A percentile compares a stretch with the other conserved stretches of the same genome.
Conservation (phyloP, 2,329 filamentous ascomycete genomes). For the Ceratocystis huliohia region DNA sequence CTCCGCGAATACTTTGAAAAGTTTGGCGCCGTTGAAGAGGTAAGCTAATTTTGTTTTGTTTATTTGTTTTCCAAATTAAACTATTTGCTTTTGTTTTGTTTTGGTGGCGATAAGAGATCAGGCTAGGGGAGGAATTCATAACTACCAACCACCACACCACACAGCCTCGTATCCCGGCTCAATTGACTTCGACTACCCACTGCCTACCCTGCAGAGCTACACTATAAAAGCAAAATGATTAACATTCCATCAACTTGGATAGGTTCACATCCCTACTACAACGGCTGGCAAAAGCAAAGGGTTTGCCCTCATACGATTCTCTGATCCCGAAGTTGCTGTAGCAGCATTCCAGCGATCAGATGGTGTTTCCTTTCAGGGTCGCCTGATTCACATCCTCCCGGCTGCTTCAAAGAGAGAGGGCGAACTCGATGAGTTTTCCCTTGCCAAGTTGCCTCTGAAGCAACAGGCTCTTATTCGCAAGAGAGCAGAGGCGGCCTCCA, state of each 20-base stretch:
- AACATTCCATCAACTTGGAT: constrained; percentile 24
- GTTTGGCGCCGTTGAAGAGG: constrained; percentile 74
- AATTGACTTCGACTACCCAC: not conserved
- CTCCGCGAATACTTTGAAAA: constrained; percentile 57
- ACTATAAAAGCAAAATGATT: constrained; percentile 9
- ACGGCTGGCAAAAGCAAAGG: constrained; percentile 68
- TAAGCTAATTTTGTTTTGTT: constrained; percentile 41
- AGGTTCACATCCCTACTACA: constrained; percentile 80
- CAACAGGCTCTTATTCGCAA: constrained; percentile 85
- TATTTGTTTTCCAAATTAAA: not conserved
- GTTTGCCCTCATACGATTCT: constrained; percentile 75
- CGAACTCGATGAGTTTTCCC: constrained; percentile 72
- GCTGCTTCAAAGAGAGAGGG: constrained; percentile 69
- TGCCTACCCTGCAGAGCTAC: too few relatives aligned
- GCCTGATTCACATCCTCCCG: constrained; percentile 79
- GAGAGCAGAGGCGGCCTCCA: constrained; percentile 64
- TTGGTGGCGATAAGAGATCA: not conserved
- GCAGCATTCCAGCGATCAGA: constrained; percentile 70
- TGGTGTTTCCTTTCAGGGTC: constrained; percentile 79
- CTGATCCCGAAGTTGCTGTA: constrained; percentile 57
- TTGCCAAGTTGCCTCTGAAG: constrained; percentile 86
- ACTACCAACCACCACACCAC: too few relatives aligned
- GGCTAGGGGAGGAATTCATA: not conserved
- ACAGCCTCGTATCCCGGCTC: not conserved
- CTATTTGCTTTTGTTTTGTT: not conserved